Evolutionary conservation across 2,329 filamentous ascomycete species (phyloP).

Genomic region (Fusarium sp.): DNA sequence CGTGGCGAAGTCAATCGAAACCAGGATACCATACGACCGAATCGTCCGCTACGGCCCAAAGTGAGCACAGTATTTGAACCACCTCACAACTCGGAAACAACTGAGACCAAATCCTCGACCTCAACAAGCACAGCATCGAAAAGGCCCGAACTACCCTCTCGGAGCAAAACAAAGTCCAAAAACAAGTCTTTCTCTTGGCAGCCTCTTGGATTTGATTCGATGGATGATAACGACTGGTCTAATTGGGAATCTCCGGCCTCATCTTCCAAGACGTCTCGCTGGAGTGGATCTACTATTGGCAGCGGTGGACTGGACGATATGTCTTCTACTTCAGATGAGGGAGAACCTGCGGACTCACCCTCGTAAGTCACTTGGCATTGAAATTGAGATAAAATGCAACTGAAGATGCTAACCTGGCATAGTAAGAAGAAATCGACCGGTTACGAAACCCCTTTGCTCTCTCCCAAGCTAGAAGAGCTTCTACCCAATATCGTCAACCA

Average conservation of each 20-base stretch:
- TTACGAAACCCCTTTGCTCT: constrained; percentile 45
- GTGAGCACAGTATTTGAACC: constrained; percentile 54
- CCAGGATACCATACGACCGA: constrained; percentile 59
- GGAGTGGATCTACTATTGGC: constrained; percentile 68
- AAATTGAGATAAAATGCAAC: neutral
- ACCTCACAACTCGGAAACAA: constrained; percentile 34
- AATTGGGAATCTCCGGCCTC: constrained; percentile 69
- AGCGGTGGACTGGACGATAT: constrained; percentile 53
- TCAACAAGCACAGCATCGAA: constrained; percentile 46
- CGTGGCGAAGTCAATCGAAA: constrained; percentile 41
- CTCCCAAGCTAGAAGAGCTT: constrained; percentile 61
- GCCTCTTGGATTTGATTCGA: constrained; percentile 62
- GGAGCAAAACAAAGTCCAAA: constrained; percentile 52
- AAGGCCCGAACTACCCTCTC: constrained; percentile 37
- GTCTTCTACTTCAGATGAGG: constrained; percentile 56
- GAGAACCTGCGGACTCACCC: constrained; percentile 55
- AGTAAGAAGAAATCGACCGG: constrained; percentile 47
- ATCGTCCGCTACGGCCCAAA: constrained; percentile 51
- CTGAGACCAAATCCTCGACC: constrained; percentile 26
- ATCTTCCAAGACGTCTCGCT: constrained; percentile 61
- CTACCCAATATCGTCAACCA: constrained; percentile 77
- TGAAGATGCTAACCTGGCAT: constrained; percentile 13
- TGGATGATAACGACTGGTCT: constrained; percentile 70
- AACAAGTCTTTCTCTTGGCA: constrained; percentile 68
- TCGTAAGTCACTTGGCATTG: constrained; percentile 53